phyloP scores from a whole-genome alignment of 495 filamentous ascomycete species.

The Astrocystis sublimbata region DNA sequence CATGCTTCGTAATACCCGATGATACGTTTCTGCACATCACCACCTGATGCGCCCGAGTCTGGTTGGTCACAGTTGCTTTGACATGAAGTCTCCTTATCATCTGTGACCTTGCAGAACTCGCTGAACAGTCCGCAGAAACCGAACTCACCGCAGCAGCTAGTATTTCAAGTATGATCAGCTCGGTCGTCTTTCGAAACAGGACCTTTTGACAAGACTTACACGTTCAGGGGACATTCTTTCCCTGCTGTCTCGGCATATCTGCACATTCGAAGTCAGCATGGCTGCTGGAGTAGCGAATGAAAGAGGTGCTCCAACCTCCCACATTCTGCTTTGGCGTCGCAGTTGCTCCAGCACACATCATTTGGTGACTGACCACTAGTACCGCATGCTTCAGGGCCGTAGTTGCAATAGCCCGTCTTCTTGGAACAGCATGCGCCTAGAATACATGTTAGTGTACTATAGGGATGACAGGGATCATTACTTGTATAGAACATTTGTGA shows the following conservation, averaged over 20 bases:
- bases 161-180: too few relatives aligned
- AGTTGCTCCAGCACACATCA: conserved; percentile 23
- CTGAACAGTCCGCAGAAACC: conserved; percentile 16
- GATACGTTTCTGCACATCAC: neutral
- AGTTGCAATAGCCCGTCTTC: conserved; percentile 17
- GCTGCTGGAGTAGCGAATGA: too few relatives aligned
- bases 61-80: conserved; percentile 5
- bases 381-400: conserved; percentile 22
- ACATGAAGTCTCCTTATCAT: neutral
- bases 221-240: conserved; percentile 16
- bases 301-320: too few relatives aligned
- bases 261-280: too few relatives aligned
- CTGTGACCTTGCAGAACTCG: conserved; percentile 3
- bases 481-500: too few relatives aligned
- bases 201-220: too few relatives aligned
- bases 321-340: conserved; percentile 37
- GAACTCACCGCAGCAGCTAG: conserved; percentile 10
- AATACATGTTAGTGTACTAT: too few relatives aligned
- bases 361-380: conserved; percentile 14
- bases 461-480: too few relatives aligned
- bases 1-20: conserved; percentile 30
- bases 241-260: conserved; percentile 21
- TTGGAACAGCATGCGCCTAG: conserved; percentile 22
- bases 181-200: too few relatives aligned
- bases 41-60: conserved; percentile 9